These are phyloP conservation scores for Penicillium sp. DNA, from an alignment of 2,329 filamentous ascomycete species.

Conservation along the genomic window DNA sequence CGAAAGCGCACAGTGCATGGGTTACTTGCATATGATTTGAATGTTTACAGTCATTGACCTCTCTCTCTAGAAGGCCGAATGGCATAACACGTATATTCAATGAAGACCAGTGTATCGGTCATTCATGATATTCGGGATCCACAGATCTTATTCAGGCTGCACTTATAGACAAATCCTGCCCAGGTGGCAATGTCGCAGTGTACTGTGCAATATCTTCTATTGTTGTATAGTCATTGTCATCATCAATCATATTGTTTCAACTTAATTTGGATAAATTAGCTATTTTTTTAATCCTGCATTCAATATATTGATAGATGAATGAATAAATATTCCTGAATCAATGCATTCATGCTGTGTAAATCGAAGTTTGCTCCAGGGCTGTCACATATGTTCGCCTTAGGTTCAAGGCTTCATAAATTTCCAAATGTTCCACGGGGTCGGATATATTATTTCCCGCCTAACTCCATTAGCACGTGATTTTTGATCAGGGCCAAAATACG, in stretches of 20 bases:
- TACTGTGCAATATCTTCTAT: neutral
- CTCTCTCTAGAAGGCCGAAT: neutral
- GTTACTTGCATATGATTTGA: constrained; percentile 5
- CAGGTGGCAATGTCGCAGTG: neutral
- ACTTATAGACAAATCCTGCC: neutral
- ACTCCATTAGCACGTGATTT: constrained; percentile 5
- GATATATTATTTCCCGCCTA: neutral
- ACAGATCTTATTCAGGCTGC: neutral
- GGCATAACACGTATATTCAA: neutral
- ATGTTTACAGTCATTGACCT: neutral
- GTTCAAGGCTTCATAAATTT: too few species aligned
- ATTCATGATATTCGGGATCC: neutral
- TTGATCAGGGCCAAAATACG: neutral
- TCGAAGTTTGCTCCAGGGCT: neutral
- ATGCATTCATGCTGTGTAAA: neutral
- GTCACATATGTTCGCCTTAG: too few species aligned
- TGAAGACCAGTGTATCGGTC: neutral
- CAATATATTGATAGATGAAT: neutral
- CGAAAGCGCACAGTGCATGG: constrained; percentile 4
- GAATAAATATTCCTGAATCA: neutral
- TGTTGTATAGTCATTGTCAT: too few species aligned
- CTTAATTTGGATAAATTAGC: neutral
- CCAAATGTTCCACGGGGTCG: neutral
- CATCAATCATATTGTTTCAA: too few species aligned
- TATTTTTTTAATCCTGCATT: neutral